phyloP scores from a whole-genome alignment of 2,329 filamentous ascomycete genomes.

The Aspergillus puulaauensis region DNA sequence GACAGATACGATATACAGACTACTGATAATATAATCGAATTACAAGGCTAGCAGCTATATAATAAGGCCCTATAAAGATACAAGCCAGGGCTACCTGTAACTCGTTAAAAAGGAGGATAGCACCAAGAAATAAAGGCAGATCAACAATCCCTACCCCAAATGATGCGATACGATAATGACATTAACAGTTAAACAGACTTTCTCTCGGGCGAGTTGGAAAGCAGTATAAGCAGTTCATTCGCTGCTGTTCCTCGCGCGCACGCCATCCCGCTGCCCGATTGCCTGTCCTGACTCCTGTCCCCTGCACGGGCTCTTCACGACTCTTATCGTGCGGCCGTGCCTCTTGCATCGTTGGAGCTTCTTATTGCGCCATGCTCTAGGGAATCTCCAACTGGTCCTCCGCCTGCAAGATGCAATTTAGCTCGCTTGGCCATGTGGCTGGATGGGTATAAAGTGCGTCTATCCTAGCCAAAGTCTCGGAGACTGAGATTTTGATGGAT shows the following conservation, averaged over 20 bases:
- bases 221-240: not conserved
- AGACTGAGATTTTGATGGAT: not conserved
- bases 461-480: too few species aligned
- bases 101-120: too few species aligned
- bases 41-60: too few species aligned
- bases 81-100: too few species aligned
- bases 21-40: too few species aligned
- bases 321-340: not conserved
- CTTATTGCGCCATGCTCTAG: not conserved
- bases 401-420: not conserved
- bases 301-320: not conserved
- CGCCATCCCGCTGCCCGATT: conserved; percentile 14
- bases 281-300: not conserved
- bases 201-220: not conserved
- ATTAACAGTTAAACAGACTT: not conserved
- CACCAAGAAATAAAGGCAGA: not conserved
- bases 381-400: not conserved
- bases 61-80: too few species aligned
- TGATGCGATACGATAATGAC: not conserved
- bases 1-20: too few species aligned
- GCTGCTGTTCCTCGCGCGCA: conserved; percentile 1
- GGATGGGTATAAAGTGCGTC: not conserved
- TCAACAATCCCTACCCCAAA: not conserved
- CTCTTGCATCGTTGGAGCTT: conserved; percentile 6
- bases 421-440: not conserved